Evolutionary conservation across 2,329 filamentous ascomycete genomes (phyloP).

Genomic region (Bipolaris cookei): DNA sequence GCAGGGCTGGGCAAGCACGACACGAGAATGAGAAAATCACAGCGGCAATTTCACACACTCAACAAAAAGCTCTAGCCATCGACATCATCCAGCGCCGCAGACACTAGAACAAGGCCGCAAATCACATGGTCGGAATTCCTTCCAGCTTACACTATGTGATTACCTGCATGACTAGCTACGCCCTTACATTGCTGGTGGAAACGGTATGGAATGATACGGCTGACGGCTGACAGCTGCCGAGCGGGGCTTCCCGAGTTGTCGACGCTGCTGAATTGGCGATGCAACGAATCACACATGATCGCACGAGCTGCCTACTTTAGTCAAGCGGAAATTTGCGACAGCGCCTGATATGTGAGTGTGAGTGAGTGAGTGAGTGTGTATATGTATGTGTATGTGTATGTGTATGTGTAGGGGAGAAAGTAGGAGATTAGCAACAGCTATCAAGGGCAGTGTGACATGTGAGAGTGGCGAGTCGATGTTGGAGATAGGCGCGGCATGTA

Average conservation of each 20-base stretch:
- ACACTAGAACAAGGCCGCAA: constrained; percentile 8
- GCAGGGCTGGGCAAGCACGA: not conserved
- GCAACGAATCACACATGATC: constrained; percentile 18
- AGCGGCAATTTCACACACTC: not conserved
- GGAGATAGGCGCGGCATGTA: no score
- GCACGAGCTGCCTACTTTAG: constrained; percentile 10
- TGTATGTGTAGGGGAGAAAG: not conserved
- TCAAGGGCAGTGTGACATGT: no score
- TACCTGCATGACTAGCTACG: constrained; percentile 28
- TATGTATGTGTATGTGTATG: not conserved
- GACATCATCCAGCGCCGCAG: constrained; percentile 7
- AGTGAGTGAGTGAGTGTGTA: not conserved
- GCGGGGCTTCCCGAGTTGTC: constrained; percentile 32
- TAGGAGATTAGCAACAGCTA: not conserved
- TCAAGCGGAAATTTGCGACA: constrained; percentile 5
- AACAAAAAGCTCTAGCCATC: constrained; percentile 8
- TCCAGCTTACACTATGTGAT: constrained; percentile 24
- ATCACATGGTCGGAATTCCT: constrained; percentile 12
- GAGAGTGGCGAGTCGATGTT: no score
- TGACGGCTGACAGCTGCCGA: constrained; percentile 28
- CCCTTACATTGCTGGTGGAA: constrained; percentile 19
- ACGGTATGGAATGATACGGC: constrained; percentile 14
- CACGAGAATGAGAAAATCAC: not conserved
- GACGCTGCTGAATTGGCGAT: constrained; percentile 12
- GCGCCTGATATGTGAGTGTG: constrained; percentile 1